A percentile compares a stretch with the other conserved stretches of the same genome.
Conservation (phyloP, 2,329 filamentous ascomycete genomes). For the Aureobasidium sp. region DNA sequence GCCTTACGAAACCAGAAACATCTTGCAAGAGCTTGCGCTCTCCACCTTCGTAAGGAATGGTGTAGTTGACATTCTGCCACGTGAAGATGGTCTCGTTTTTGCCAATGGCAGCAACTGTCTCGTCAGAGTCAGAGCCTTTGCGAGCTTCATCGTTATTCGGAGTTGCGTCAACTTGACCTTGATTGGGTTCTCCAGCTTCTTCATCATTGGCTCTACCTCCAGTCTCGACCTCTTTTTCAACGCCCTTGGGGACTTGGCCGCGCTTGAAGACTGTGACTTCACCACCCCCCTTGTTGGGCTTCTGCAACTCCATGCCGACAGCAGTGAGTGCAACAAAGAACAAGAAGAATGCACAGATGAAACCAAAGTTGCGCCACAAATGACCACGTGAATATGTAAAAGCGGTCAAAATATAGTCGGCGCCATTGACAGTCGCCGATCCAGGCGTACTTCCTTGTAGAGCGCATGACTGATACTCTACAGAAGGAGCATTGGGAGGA, state of each 20-base stretch:
- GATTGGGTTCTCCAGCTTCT: conserved; percentile 37
- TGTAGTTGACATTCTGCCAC: conserved; percentile 46
- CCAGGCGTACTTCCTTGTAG: conserved; percentile 65
- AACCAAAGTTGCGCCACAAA: conserved; percentile 78
- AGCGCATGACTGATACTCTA: conserved; percentile 74
- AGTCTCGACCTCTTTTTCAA: conserved; percentile 32
- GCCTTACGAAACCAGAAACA: conserved; percentile 44
- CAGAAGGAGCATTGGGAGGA: conserved; percentile 62
- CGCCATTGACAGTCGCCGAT: conserved; percentile 55
- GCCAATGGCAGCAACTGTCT: conserved; percentile 42
- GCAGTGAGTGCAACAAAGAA: conserved; percentile 72
- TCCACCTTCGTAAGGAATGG: conserved; percentile 42
- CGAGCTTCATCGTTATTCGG: conserved; percentile 20
- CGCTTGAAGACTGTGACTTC: conserved; percentile 44
- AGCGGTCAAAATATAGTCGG: conserved; percentile 59
- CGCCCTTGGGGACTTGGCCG: conserved; percentile 27
- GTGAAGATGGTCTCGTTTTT: conserved; percentile 44
- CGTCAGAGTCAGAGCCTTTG: conserved; percentile 29
- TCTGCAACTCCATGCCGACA: conserved; percentile 31
- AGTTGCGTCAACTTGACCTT: background rate
- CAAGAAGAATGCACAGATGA: conserved; percentile 67
- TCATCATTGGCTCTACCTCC: conserved; percentile 42
- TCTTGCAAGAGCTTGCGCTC: conserved; percentile 40
- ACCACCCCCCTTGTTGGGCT: conserved; percentile 54
- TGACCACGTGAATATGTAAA: conserved; percentile 62